Base-by-base conservation (phyloP, 805 yeast species). In the Wickerhamomyces mucosus region DNA sequence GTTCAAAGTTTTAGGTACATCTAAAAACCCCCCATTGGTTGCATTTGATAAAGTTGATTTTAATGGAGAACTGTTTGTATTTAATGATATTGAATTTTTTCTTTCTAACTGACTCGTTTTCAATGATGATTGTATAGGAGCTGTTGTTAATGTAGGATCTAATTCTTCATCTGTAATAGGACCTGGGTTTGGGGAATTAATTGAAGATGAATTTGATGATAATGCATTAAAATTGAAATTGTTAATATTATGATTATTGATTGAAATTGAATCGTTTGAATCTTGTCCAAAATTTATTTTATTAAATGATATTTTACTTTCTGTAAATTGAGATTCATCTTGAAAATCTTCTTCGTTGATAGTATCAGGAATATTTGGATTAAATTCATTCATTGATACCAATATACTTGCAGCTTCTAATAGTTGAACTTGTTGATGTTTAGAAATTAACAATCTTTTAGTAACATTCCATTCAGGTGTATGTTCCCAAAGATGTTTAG, bases 391-490 rank as follows among this genome's bases (percentile, higher is more conserved):
- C 46, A 45, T 45, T 9, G 45, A 33, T 6, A 45, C 48, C 28
- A 46, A 28, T 13, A 46, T 45, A 17, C 48, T 43, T 6, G 51
- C 51, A 16, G 49, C 51, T 24, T 46, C 51, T 5, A 46, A 33
- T 5, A 46, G 27, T 18, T 46, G 51, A 1, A 46, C 48, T 21
- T 46, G 49, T 26, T 46, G 51, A 28, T 46, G 51, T 23, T 46
- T 46, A 3, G 51, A 77, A 22, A 85, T 82, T 22, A 79, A 61
- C 33, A 84, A 61, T 51, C 80, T 81, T 43, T 82, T 78, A 4
- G 95, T 85, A 52, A 78, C 78, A 46, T 75, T 81, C 95, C 95
- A 84, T 51, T 85, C 95, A 0, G 95, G 94, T 0, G 95, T 84
- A 53, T 84, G 95, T 50, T 84, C 95, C 95, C 95, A 84, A 24